phyloP scores from a whole-genome alignment of 192 early-diverging fungal genomes.

The Podila epicladia region DNA sequence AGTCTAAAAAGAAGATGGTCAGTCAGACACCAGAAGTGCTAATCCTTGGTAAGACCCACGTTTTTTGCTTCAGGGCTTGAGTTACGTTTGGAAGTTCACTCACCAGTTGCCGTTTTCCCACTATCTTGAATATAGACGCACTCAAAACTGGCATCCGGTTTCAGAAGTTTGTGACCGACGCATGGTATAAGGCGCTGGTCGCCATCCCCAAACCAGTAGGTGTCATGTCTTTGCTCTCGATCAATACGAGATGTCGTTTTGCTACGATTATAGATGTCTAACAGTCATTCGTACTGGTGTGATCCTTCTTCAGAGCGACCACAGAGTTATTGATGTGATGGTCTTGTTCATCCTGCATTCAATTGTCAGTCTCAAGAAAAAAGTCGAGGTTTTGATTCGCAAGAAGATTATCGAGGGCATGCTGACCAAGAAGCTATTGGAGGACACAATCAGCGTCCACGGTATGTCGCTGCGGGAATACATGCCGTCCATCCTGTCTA shows the following conservation, averaged over 20 bases:
- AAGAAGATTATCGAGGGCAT: constrained; percentile 60
- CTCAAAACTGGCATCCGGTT: constrained; percentile 72
- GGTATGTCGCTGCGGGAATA: constrained; percentile 56
- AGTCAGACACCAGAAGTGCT: constrained; percentile 56
- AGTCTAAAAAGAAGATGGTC: constrained; percentile 11
- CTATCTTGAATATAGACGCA: constrained; percentile 58
- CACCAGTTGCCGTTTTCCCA: background rate
- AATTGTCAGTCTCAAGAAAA: constrained; percentile 61
- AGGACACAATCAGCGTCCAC: constrained; percentile 60
- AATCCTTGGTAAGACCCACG: constrained; percentile 51
- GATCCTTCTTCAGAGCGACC: constrained; percentile 38
- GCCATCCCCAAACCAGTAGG: constrained; percentile 59
- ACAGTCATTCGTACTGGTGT: background rate
- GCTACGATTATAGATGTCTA: background rate
- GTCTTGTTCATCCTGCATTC: constrained; percentile 62
- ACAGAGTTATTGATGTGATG: constrained; percentile 63
- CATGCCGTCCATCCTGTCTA: constrained; percentile 60
- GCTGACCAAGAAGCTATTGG: constrained; percentile 53
- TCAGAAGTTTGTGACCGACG: constrained; percentile 74
- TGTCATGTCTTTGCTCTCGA: background rate
- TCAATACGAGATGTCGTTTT: background rate
- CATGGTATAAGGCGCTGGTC: constrained; percentile 72
- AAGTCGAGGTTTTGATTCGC: constrained; percentile 57
- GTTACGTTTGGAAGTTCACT: background rate
- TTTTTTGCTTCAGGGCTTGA: background rate